phyloP scores from a whole-genome alignment of 73 alveolate genomes.

The Diophrys appendiculata region DNA sequence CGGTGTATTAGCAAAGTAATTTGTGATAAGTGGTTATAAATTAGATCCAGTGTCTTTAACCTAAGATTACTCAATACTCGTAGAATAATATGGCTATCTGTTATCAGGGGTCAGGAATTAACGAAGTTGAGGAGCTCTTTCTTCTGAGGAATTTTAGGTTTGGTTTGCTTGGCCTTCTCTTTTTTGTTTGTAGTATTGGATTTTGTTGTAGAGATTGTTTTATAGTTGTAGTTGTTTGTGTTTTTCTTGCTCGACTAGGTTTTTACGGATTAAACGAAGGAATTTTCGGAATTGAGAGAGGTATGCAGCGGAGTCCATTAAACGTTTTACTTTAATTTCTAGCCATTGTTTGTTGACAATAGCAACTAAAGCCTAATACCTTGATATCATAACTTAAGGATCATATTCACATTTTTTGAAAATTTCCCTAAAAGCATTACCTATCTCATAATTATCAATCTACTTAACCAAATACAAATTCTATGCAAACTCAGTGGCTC shows the following conservation, averaged over 20 bases:
- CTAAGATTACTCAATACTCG: too few relatives aligned
- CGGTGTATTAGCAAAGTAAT: neutral
- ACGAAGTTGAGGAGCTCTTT: too few relatives aligned
- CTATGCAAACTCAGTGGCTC: neutral
- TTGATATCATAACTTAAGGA: neutral
- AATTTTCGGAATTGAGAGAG: neutral
- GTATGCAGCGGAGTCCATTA: constrained; percentile 5
- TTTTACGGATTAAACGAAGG: neutral
- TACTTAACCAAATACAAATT: neutral
- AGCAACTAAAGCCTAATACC: neutral
- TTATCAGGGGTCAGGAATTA: too few relatives aligned
- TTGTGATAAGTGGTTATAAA: neutral
- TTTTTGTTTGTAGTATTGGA: neutral
- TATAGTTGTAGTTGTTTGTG: neutral
- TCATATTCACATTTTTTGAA: constrained; percentile 6
- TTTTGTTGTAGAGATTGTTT: constrained; percentile 3
- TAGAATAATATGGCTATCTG: too few relatives aligned
- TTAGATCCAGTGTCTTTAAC: neutral
- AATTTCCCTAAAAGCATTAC: neutral
- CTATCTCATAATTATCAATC: neutral
- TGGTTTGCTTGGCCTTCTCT: neutral
- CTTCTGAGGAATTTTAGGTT: too few relatives aligned
- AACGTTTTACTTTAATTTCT: neutral
- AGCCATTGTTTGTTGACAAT: constrained; percentile 5
- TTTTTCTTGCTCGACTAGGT: constrained; percentile 4